Evolutionary conservation across 2,329 filamentous ascomycete genomes (phyloP), one percentile per base, ranked within the genome.

Genomic region (Penicillium verrucosum): DNA sequence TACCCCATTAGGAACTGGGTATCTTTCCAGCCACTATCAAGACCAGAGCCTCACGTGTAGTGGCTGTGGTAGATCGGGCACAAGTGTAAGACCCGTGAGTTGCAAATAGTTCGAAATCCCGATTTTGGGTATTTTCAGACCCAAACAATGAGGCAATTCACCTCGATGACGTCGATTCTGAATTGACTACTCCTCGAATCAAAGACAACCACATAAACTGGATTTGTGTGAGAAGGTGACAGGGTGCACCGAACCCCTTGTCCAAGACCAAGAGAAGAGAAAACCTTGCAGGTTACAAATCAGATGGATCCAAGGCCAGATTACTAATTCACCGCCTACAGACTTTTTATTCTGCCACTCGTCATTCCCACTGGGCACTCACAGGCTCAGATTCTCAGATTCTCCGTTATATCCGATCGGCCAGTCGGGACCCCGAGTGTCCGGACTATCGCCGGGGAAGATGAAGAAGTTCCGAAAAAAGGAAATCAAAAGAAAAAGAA

Each of bases 401-500:
- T 34, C 32, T 34, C 53, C 53, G 54, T 41, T 52, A 56, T 52
- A 1, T 25, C 54, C 54, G 18, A 32, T 46, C 52, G 52, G 52
- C 12, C 23, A 30, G 38, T 51, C 46, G 45, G 52, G 30, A 30
- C 9, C 7, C 53, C 61, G 58, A 61, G 48, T 42, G 42, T 36
- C 58, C 63, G 57, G 56, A 56, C 53, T 62, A 63, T 51, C 18
- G 14, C 40, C 40, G 32, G 43, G 29, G 43, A 46, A 46, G 25
- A 27, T 1, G 25, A 29, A 5, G 8, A 44, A 40, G 45, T 56
- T 63, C 62, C 63, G 58, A 58, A 57, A 59, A 63, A 61, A 65
- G 62, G 55, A 61, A 63, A 10, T 6, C 2, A 59, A 49, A 62
- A 66, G 64, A 66, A 64, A 66, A 66, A 61, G 64, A 66, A 65